These are phyloP conservation scores for Crassisporium funariophilum DNA, from an alignment of 768 basidiomycete genomes.

Conservation along the genomic window DNA sequence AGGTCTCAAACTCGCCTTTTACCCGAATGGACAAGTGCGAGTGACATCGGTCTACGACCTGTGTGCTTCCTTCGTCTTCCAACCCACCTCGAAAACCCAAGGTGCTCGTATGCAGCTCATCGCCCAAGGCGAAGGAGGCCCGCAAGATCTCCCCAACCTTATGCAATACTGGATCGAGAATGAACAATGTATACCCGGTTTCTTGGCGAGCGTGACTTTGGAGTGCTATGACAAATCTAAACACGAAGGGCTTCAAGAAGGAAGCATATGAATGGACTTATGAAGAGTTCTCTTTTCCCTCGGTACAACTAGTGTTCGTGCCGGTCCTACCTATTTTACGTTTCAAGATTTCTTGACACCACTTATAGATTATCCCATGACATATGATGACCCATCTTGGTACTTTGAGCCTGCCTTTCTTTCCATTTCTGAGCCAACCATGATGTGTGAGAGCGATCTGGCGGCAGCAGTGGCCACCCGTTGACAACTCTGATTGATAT, in stretches of 20 bases:
- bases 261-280: slow-evolving; percentile 3
- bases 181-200: slow-evolving; percentile 86
- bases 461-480: too few relatives aligned
- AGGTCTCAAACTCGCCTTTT: slow-evolving; percentile 90
- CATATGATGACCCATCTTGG: too few relatives aligned
- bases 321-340: too few relatives aligned
- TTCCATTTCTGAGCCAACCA: too few relatives aligned
- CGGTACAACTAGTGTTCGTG: too few relatives aligned
- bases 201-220: slow-evolving; percentile 85
- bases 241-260: slow-evolving; percentile 18
- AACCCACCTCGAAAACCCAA: slow-evolving; percentile 47
- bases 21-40: slow-evolving; percentile 86
- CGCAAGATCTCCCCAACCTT: slow-evolving; percentile 70
- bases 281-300: too few relatives aligned
- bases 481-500: too few relatives aligned
- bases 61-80: slow-evolving; percentile 85
- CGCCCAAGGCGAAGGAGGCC: slow-evolving; percentile 73
- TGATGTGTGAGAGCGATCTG: too few relatives aligned
- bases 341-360: too few relatives aligned
- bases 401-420: too few relatives aligned
- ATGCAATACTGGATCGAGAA: slow-evolving; percentile 87
- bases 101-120: slow-evolving; percentile 68
- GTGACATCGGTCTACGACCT: slow-evolving; percentile 92
- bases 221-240: slow-evolving; percentile 86
- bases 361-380: too few relatives aligned